phyloP scores from a whole-genome alignment of 139 green algal genomes.

The Chlorella sp. region DNA sequence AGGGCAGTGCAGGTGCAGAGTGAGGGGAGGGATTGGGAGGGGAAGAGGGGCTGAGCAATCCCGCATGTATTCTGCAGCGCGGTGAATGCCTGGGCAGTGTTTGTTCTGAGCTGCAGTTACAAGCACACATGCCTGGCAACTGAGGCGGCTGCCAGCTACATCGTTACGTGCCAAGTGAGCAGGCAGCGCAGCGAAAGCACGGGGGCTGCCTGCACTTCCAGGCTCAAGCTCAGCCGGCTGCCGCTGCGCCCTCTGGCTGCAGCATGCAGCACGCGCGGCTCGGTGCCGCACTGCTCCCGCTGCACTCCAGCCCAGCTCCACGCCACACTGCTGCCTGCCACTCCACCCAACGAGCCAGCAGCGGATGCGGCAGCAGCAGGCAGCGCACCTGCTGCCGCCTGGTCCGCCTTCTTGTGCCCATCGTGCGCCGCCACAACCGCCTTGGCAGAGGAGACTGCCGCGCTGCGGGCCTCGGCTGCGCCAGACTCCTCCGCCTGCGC shows the following conservation, averaged over 20 bases:
- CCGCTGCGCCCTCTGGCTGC: not conserved
- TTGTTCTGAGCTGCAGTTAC: no score
- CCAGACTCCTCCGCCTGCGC: not conserved
- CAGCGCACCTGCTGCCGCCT: constrained; percentile 4
- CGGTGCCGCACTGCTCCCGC: not conserved
- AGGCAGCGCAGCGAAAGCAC: not conserved
- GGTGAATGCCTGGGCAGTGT: no score
- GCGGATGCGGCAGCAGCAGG: not conserved
- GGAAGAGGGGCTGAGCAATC: no score
- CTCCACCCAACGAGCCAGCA: not conserved
- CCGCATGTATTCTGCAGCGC: no score
- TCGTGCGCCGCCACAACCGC: constrained; percentile 8
- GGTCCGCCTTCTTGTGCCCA: constrained; percentile 5
- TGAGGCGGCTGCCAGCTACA: not conserved
- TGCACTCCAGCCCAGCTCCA: not conserved
- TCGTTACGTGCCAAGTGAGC: not conserved
- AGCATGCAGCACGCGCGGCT: not conserved
- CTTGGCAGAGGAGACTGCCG: not conserved
- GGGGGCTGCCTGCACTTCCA: not conserved
- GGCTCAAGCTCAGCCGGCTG: not conserved
- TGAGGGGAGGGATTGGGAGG: no score
- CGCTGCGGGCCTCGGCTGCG: not conserved
- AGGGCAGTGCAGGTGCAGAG: not conserved
- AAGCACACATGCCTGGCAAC: no score
- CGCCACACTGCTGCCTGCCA: no score